Conservation (phyloP, 2,329 filamentous ascomycete genomes). For the Coniochaeta sp. region DNA sequence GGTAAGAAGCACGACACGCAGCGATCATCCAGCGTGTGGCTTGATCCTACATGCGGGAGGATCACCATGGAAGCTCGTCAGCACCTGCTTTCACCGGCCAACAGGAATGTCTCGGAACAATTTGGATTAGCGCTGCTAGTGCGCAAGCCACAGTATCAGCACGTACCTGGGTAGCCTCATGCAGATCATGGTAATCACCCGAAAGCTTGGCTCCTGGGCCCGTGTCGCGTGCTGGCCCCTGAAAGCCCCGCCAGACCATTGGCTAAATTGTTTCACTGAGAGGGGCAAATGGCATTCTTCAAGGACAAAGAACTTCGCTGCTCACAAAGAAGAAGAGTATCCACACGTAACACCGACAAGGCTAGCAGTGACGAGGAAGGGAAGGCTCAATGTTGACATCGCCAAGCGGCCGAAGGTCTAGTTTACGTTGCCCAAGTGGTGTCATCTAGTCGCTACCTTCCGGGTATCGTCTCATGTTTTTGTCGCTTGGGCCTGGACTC, state of each 20-base stretch:
- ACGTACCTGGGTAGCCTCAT: background rate
- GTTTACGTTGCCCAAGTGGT: background rate
- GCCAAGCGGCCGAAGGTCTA: background rate
- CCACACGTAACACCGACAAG: background rate
- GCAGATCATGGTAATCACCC: background rate
- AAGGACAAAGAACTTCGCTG: background rate
- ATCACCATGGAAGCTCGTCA: background rate
- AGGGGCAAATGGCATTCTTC: background rate
- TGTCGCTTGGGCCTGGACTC: background rate
- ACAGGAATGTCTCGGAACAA: background rate
- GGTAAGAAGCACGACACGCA: background rate
- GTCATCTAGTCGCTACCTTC: background rate
- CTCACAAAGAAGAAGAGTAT: background rate
- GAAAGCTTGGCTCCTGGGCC: background rate
- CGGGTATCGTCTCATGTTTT: background rate
- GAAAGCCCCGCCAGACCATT: background rate
- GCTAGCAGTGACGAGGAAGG: background rate
- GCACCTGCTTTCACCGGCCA: background rate
- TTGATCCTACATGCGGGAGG: background rate
- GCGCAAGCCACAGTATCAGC: background rate
- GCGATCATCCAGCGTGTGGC: background rate
- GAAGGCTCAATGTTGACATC: background rate
- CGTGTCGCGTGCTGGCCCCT: background rate
- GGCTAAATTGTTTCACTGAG: background rate
- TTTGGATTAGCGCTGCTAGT: background rate